Conservation (phyloP, 768 basidiomycete species). For the Psilocybe cyanescens region DNA sequence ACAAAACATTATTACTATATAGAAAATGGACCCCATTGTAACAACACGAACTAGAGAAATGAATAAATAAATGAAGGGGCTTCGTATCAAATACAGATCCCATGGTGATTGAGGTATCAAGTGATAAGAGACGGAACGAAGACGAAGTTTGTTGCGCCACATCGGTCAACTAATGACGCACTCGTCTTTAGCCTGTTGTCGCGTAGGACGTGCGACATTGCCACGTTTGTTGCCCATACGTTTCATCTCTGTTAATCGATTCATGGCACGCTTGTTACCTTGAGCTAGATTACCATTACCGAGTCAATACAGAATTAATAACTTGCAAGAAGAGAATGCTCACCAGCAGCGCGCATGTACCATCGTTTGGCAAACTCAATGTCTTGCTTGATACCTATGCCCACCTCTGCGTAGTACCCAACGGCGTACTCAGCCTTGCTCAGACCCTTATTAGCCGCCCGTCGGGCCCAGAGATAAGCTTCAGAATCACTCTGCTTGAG, state of each 20-base stretch:
- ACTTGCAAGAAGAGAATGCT: slow-evolving; percentile 29
- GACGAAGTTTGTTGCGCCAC: neutral
- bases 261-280: slow-evolving; percentile 98
- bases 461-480: slow-evolving; percentile 97
- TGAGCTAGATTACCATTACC: slow-evolving; percentile 60
- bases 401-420: slow-evolving; percentile 97
- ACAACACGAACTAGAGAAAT: neutral
- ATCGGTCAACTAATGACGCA: slow-evolving; percentile 63
- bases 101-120: neutral
- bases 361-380: slow-evolving; percentile 95
- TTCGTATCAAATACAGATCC: neutral
- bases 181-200: slow-evolving; percentile 93
- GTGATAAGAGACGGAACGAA: neutral
- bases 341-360: slow-evolving; percentile 99
- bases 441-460: slow-evolving; percentile 95
- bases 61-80: neutral
- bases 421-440: slow-evolving; percentile 99
- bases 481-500: slow-evolving; percentile 98
- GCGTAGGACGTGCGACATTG: slow-evolving; percentile 83
- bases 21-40: neutral
- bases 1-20: slow-evolving; percentile 1
- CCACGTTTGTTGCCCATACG: slow-evolving; percentile 78
- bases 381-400: slow-evolving; percentile 97
- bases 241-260: slow-evolving; percentile 93
- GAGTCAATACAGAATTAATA: neutral